Evolutionary conservation across 2,329 filamentous ascomycete species (phyloP).

Genomic region (Grosmannia serpens): DNA sequence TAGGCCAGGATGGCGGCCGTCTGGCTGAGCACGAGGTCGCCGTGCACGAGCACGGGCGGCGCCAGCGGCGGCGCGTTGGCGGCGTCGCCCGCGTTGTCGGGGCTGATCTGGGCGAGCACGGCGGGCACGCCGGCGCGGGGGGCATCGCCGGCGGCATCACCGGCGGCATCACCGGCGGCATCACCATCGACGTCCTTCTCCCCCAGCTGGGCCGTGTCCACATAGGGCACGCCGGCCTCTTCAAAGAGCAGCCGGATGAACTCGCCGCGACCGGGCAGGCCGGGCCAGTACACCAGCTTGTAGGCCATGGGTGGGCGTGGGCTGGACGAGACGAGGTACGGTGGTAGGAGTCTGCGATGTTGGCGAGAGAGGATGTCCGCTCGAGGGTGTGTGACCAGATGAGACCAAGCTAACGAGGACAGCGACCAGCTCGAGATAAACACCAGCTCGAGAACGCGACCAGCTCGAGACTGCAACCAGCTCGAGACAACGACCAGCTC

Average conservation of each 20-base stretch:
- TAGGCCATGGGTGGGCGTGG: too few species aligned
- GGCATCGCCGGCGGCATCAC: too few species aligned
- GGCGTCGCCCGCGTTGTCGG: constrained; percentile 33
- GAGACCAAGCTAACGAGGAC: too few species aligned
- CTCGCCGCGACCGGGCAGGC: constrained; percentile 63
- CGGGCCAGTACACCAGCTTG: constrained; percentile 61
- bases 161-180: too few species aligned
- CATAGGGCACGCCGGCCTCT: constrained; percentile 53
- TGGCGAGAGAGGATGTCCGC: not conserved
- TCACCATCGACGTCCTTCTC: constrained; percentile 18
- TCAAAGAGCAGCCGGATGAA: constrained; percentile 63
- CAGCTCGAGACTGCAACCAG: too few species aligned
- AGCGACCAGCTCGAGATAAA: too few species aligned
- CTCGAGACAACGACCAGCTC: too few species aligned
- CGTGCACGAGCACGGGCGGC: constrained; percentile 54
- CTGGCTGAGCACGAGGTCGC: constrained; percentile 52
- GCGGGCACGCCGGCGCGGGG: constrained; percentile 30
- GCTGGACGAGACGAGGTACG: too few species aligned
- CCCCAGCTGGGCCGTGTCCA: constrained; percentile 37
- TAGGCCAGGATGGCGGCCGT: constrained; percentile 65
- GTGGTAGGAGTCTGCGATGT: constrained; percentile 10
- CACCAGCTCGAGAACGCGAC: too few species aligned
- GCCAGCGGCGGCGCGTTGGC: constrained; percentile 55
- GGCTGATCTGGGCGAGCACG: constrained; percentile 36
- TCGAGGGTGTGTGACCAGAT: too few species aligned